These are phyloP conservation scores for Effrenium voratum DNA, from an alignment of 73 alveolate species.

Conservation along the genomic window DNA sequence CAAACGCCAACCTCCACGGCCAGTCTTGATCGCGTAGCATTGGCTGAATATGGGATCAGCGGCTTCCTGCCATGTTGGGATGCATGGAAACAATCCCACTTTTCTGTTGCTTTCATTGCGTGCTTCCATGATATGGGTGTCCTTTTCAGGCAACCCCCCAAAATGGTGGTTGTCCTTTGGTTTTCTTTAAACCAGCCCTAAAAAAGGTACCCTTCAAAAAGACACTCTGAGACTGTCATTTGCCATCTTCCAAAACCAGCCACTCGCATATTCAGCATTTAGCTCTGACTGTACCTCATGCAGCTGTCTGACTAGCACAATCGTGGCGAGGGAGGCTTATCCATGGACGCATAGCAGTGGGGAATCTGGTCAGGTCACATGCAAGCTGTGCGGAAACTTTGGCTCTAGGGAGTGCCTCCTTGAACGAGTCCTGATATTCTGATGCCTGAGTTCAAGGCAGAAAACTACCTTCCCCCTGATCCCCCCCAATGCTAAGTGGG, in stretches of 20 bases:
- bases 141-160: too few relatives aligned
- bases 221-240: too few relatives aligned
- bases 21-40: constrained; percentile 64
- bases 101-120: too few relatives aligned
- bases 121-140: too few relatives aligned
- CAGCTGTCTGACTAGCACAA: neutral
- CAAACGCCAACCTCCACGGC: constrained; percentile 77
- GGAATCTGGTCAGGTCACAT: constrained; percentile 47
- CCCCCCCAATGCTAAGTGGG: too few relatives aligned
- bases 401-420: constrained; percentile 18
- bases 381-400: neutral
- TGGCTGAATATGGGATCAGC: constrained; percentile 53
- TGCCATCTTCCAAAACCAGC: neutral
- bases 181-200: too few relatives aligned
- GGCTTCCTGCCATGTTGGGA: constrained; percentile 62
- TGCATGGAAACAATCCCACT: neutral
- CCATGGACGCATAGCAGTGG: constrained; percentile 93
- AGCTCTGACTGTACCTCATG: neutral
- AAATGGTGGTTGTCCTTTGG: too few relatives aligned
- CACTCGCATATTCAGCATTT: neutral
- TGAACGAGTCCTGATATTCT: constrained; percentile 76
- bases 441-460: constrained; percentile 67
- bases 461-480: too few relatives aligned
- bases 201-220: too few relatives aligned
- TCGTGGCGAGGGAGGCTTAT: constrained; percentile 8